phyloP scores from a whole-genome alignment of 306 rosid species.

The cucumber (Cucumis sativus) region DNA sequence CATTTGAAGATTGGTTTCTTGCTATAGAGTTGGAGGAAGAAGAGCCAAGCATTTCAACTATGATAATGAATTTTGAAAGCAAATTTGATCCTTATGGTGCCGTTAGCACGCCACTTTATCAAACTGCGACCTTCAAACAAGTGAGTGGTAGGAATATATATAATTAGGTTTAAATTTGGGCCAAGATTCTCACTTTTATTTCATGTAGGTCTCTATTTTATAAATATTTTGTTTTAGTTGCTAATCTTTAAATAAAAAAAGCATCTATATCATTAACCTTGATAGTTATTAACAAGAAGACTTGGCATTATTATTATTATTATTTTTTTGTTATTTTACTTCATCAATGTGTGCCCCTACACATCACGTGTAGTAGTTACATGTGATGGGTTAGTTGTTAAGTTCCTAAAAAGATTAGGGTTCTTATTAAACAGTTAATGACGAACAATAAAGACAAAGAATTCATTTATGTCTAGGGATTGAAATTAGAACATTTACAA shows the following conservation, averaged over 20 bases:
- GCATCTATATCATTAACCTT: neutral
- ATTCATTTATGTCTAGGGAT: neutral
- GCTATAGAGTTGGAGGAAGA: slow-evolving; percentile 33
- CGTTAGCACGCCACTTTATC: slow-evolving; percentile 68
- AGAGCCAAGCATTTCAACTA: slow-evolving; percentile 63
- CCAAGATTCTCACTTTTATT: neutral
- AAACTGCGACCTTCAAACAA: slow-evolving; percentile 95
- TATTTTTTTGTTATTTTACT: neutral
- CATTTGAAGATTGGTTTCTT: slow-evolving; percentile 6
- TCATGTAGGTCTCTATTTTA: neutral
- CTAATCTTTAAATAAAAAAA: neutral
- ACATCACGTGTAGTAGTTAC: neutral
- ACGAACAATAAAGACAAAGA: neutral
- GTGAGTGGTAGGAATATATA: slow-evolving; percentile 15
- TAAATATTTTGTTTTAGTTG: neutral
- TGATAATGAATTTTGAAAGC: slow-evolving; percentile 63
- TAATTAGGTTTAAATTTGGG: neutral
- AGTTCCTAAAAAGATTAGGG: neutral
- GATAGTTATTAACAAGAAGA: neutral
- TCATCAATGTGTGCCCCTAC: neutral
- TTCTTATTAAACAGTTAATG: neutral
- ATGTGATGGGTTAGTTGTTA: neutral
- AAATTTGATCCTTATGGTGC: slow-evolving; percentile 74
- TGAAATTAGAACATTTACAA: neutral
- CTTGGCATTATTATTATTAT: neutral